Percentiles rank a stretch among this genome's conserved stretches.
phyloP scores from a whole-genome alignment of 495 filamentous ascomycete genomes.

The Extremus antarcticus region DNA sequence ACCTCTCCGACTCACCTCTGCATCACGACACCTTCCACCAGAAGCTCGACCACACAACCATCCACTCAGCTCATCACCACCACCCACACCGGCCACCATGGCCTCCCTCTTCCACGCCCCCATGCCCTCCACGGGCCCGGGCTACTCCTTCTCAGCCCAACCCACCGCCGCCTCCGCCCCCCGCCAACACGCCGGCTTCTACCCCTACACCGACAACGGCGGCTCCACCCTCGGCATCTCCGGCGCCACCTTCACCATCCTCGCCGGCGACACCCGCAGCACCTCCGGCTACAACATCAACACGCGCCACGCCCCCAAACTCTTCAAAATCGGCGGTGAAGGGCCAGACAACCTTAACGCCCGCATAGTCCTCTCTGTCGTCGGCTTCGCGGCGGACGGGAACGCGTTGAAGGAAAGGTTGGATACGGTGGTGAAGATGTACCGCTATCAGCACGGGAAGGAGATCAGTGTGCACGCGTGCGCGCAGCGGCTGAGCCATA shows the following conservation, averaged over 20 bases:
- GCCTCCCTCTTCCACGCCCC: slow-evolving; percentile 26
- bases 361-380: slow-evolving; percentile 79
- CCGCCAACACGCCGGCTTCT: slow-evolving; percentile 76
- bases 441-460: slow-evolving; percentile 89
- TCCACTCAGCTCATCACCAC: not conserved
- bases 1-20: not conserved
- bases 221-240: slow-evolving; percentile 92
- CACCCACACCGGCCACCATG: slow-evolving; percentile 24
- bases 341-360: slow-evolving; percentile 72
- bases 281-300: slow-evolving; percentile 98
- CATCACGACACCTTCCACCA: too few relatives aligned
- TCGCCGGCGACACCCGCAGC: slow-evolving; percentile 91
- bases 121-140: slow-evolving; percentile 27
- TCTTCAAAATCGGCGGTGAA: slow-evolving; percentile 90
- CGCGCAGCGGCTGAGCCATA: slow-evolving; percentile 83
- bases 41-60: not conserved
- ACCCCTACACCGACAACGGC: slow-evolving; percentile 97
- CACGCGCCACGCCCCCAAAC: slow-evolving; percentile 82
- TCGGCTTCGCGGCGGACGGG: slow-evolving; percentile 91
- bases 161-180: slow-evolving; percentile 29
- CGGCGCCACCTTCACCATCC: slow-evolving; percentile 83
- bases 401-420: slow-evolving; percentile 80
- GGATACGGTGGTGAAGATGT: slow-evolving; percentile 90
- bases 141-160: slow-evolving; percentile 52
- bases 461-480: slow-evolving; percentile 85